These are phyloP conservation scores for Eutrema salsugineum DNA, from an alignment of 441 rosid genomes.

Conservation along the genomic window DNA sequence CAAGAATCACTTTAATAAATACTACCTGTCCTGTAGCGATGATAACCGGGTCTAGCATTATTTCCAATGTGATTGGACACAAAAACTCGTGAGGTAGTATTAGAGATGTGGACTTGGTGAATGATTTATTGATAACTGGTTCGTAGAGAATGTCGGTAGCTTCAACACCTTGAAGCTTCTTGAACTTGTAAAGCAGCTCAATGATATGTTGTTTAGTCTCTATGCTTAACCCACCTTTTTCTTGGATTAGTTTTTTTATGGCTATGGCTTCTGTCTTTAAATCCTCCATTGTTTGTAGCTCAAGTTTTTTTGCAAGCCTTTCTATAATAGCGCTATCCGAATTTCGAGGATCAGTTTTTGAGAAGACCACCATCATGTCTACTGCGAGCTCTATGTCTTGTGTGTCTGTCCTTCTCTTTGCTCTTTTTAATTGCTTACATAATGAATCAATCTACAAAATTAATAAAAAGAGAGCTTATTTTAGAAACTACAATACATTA, in stretches of 20 bases:
- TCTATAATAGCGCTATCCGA: constrained; percentile 65
- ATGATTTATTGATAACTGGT: constrained; percentile 32
- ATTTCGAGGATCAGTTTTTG: constrained; percentile 53
- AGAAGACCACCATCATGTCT: constrained; percentile 77
- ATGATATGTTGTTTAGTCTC: constrained; percentile 53
- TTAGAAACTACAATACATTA: not conserved
- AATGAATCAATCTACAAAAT: constrained; percentile 51
- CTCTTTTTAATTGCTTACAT: constrained; percentile 48
- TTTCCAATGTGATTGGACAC: constrained; percentile 78
- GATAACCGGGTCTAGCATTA: constrained; percentile 81
- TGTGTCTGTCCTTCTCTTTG: constrained; percentile 64
- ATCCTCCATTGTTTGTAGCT: constrained; percentile 49
- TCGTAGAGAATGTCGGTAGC: constrained; percentile 32
- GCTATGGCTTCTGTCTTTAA: constrained; percentile 59
- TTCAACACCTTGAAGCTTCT: constrained; percentile 56
- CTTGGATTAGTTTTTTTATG: constrained; percentile 39
- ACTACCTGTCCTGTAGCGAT: constrained; percentile 80
- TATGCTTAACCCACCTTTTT: constrained; percentile 31
- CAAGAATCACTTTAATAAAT: not conserved
- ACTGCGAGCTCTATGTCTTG: constrained; percentile 85
- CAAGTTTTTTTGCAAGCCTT: constrained; percentile 69
- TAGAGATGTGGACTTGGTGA: constrained; percentile 40
- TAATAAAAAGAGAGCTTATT: not conserved
- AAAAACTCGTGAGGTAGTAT: constrained; percentile 70
- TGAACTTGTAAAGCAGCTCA: constrained; percentile 60